Evolutionary conservation across 306 rosid genomes (phyloP).

Genomic region (Hippophae gyantsensis): DNA sequence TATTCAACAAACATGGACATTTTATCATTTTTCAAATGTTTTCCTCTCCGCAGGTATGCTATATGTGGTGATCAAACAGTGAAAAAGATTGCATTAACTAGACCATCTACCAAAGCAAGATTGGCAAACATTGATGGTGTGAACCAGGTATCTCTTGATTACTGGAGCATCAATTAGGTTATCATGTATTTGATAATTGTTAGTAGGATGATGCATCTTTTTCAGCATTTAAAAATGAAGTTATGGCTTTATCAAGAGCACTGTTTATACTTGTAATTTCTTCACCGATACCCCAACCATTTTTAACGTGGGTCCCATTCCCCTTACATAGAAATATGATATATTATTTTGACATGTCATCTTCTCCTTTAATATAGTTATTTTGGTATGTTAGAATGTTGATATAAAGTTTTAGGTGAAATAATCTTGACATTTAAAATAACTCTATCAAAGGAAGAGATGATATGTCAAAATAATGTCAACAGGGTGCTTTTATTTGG

Average conservation of each 20-base stretch:
- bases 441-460: too few species aligned
- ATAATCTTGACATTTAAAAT: too few species aligned
- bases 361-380: too few species aligned
- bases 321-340: too few species aligned
- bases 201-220: background rate
- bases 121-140: conserved; percentile 83
- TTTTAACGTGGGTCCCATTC: too few species aligned
- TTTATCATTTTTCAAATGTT: background rate
- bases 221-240: background rate
- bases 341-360: too few species aligned
- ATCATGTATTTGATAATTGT: background rate
- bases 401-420: too few species aligned
- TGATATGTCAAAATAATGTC: too few species aligned
- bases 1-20: background rate
- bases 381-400: too few species aligned
- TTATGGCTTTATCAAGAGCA: background rate
- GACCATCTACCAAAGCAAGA: conserved; percentile 88
- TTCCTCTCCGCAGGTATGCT: conserved; percentile 54
- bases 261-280: background rate
- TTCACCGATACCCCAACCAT: too few species aligned
- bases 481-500: too few species aligned
- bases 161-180: conserved; percentile 4
- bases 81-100: conserved; percentile 53
- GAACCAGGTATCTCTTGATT: conserved; percentile 58
- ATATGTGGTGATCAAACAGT: conserved; percentile 84